Conservation (phyloP, 257 asterid species). For the Knoxia roxburghii region DNA sequence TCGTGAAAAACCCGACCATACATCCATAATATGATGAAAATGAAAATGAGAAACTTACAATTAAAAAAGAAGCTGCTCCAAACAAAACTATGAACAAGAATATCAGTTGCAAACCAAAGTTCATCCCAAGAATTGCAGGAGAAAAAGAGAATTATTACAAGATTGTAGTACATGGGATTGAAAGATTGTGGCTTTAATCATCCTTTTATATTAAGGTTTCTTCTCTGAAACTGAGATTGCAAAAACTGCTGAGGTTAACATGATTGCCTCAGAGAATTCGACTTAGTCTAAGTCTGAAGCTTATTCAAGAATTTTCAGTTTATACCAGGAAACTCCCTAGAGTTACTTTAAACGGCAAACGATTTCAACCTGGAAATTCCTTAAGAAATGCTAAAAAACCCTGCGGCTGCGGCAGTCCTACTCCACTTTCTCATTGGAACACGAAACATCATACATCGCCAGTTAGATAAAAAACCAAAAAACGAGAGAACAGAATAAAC, state of each 20-base stretch:
- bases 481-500: too few relatives aligned
- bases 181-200: background rate
- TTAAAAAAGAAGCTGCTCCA: conserved; percentile 2
- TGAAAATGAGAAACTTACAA: conserved; percentile 13
- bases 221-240: conserved; percentile 4
- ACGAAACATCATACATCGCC: background rate
- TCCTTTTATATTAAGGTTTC: background rate
- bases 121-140: conserved; percentile 11
- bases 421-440: background rate
- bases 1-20: conserved; percentile 5
- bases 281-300: conserved; percentile 5
- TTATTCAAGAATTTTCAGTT: background rate
- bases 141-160: too few relatives aligned
- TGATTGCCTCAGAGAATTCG: too few relatives aligned
- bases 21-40: conserved; percentile 14
- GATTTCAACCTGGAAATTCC: conserved; percentile 6
- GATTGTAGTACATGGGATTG: background rate
- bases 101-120: conserved; percentile 18
- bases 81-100: conserved; percentile 5
- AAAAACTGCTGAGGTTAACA: background rate
- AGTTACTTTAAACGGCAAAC: background rate
- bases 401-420: background rate
- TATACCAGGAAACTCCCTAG: conserved; percentile 10
- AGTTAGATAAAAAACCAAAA: background rate
- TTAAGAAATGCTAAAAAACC: background rate